phyloP scores from a whole-genome alignment of 2,329 filamentous ascomycete species.

The Phialophora tarda region DNA sequence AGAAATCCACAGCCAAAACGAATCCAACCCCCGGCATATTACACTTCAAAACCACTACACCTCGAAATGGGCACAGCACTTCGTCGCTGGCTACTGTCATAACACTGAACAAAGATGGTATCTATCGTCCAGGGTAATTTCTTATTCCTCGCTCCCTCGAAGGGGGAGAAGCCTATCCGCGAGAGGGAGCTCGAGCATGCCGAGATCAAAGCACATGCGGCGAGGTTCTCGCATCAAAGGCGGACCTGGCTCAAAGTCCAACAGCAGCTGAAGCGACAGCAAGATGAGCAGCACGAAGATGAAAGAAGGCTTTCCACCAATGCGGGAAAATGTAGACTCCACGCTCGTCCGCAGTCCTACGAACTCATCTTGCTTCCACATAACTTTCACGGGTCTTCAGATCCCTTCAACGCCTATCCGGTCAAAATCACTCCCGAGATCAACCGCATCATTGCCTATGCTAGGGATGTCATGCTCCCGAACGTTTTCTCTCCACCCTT shows the following conservation, averaged over 20 bases:
- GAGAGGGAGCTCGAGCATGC: constrained; percentile 9
- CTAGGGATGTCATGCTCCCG: constrained; percentile 23
- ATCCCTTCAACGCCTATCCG: constrained; percentile 25
- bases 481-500: constrained; percentile 16
- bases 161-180: constrained; percentile 4
- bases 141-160: constrained; percentile 11
- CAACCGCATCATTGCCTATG: constrained; percentile 18
- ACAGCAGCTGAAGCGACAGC: constrained; percentile 8
- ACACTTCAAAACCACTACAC: too few relatives aligned
- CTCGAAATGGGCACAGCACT: too few relatives aligned
- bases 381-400: constrained; percentile 19
- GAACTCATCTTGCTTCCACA: constrained; percentile 8
- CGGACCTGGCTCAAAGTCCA: constrained; percentile 7
- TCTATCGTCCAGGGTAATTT: not conserved
- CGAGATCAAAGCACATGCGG: constrained; percentile 15
- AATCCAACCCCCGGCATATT: too few relatives aligned
- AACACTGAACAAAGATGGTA: constrained; percentile 3
- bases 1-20: too few relatives aligned
- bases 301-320: not conserved
- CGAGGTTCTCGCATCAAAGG: constrained; percentile 15
- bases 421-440: constrained; percentile 22
- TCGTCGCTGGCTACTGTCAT: too few relatives aligned
- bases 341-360: not conserved
- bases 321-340: not conserved
- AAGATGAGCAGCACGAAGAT: constrained; percentile 8